Evolutionary conservation across 768 basidiomycete species (phyloP).

Genomic region (Phlegmacium glaucopus): DNA sequence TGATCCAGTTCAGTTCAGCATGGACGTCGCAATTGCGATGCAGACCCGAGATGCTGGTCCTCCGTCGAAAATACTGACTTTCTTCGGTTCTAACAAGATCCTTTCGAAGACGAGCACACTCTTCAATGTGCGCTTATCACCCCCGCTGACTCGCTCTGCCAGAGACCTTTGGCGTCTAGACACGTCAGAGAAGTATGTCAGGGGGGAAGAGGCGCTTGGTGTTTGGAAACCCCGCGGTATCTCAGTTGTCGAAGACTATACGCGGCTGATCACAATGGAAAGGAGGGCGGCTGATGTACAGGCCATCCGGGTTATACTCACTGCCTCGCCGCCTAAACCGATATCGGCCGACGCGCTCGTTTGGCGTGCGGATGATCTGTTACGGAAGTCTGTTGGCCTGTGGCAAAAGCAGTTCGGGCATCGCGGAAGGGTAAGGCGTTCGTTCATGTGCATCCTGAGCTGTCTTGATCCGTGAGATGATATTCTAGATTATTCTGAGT

Average conservation of each 20-base stretch:
- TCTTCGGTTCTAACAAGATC: conserved; percentile 77
- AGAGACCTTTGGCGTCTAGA: conserved; percentile 94
- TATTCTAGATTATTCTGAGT: conserved; percentile 67
- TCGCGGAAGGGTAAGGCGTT: conserved; percentile 58
- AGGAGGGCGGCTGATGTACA: conserved; percentile 84
- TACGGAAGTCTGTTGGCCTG: conserved; percentile 64
- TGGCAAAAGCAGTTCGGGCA: conserved; percentile 87
- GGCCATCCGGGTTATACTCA: conserved; percentile 76
- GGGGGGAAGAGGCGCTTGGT: conserved; percentile 82
- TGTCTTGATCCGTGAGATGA: too few species aligned
- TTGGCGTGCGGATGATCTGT: conserved; percentile 65
- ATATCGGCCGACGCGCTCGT: conserved; percentile 49
- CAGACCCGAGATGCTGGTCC: conserved; percentile 81
- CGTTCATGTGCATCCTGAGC: neutral
- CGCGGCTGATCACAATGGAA: conserved; percentile 67
- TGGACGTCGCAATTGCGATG: conserved; percentile 85
- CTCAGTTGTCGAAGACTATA: conserved; percentile 85
- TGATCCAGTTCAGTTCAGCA: conserved; percentile 84
- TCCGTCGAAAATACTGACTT: conserved; percentile 71
- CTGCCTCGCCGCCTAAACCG: conserved; percentile 47
- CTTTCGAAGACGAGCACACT: conserved; percentile 78
- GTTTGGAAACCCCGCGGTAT: conserved; percentile 88
- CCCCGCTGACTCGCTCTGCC: conserved; percentile 81
- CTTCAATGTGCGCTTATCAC: conserved; percentile 77
- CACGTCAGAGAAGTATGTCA: conserved; percentile 92